These are phyloP conservation scores for Xylaria sp. DNA, from an alignment of 2,329 filamentous ascomycete species.

Conservation along the genomic window DNA sequence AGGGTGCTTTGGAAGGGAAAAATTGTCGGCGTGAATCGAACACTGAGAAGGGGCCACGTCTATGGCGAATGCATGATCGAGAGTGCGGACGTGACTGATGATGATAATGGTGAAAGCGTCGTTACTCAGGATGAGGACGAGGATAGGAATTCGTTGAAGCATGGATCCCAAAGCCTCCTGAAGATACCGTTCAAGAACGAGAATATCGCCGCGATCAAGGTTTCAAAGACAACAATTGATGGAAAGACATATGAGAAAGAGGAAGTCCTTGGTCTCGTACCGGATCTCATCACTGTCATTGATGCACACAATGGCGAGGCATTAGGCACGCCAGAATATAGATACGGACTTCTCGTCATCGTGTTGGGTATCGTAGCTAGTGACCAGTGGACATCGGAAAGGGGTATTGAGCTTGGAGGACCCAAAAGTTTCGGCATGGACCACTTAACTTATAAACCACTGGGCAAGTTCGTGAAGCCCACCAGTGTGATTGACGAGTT, in stretches of 20 bases:
- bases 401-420: conserved; percentile 62
- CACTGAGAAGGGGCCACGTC: conserved; percentile 65
- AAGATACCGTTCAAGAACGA: conserved; percentile 80
- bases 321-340: conserved; percentile 66
- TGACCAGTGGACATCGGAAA: conserved; percentile 57
- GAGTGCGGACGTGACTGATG: conserved; percentile 55
- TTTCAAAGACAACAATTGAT: conserved; percentile 42
- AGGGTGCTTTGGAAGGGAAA: conserved; percentile 72
- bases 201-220: conserved; percentile 69
- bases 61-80: conserved; percentile 69
- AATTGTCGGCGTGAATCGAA: conserved; percentile 68
- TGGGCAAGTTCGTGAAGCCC: conserved; percentile 61
- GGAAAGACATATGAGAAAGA: conserved; percentile 51
- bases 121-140: conserved; percentile 24
- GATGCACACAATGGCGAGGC: conserved; percentile 67
- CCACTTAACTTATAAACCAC: conserved; percentile 58
- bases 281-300: conserved; percentile 66
- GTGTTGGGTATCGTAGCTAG: conserved; percentile 59
- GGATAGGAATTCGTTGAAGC: conserved; percentile 28
- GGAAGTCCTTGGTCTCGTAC: conserved; percentile 61
- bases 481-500: conserved; percentile 65
- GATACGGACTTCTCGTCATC: conserved; percentile 62
- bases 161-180: conserved; percentile 57
- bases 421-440: conserved; percentile 60
- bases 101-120: conserved; percentile 24